A percentile compares a stretch with the other conserved stretches of the same genome.
Evolutionary conservation across 2,329 filamentous ascomycete species (phyloP).

Genomic region (Ambrosiella xylebori): DNA sequence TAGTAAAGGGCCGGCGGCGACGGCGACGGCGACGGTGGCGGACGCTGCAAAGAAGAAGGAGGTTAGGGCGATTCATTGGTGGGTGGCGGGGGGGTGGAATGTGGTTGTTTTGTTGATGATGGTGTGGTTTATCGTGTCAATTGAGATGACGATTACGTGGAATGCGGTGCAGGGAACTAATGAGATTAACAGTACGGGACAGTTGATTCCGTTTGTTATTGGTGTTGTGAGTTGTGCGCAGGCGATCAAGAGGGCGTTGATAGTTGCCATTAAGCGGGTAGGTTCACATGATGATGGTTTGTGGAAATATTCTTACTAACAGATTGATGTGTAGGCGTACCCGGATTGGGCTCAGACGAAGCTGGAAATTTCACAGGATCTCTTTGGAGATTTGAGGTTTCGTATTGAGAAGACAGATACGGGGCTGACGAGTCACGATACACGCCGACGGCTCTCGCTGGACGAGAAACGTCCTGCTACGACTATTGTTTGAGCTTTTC

Average conservation of each 20-base stretch:
- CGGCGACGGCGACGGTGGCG: not conserved
- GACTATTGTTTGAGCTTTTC: not conserved
- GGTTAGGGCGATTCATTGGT: not conserved
- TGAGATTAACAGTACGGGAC: slow-evolving; percentile 7
- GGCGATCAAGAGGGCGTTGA: slow-evolving; percentile 7
- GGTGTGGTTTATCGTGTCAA: slow-evolving; percentile 7
- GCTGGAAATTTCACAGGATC: slow-evolving; percentile 5
- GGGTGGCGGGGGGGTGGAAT: slow-evolving; percentile 1
- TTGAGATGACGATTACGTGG: slow-evolving; percentile 8
- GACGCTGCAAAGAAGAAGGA: not conserved
- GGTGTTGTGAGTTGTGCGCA: slow-evolving; percentile 9
- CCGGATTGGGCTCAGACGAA: slow-evolving; percentile 10
- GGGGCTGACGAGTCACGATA: not conserved
- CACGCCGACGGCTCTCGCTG: not conserved
- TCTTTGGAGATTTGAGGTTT: slow-evolving; percentile 6
- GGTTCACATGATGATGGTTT: not conserved
- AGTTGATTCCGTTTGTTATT: slow-evolving; percentile 11
- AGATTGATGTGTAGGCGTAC: not conserved
- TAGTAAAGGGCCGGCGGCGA: not conserved
- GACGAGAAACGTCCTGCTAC: not conserved
- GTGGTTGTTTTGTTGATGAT: slow-evolving; percentile 1
- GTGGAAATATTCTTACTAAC: slow-evolving; percentile 1
- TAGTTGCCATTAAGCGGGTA: slow-evolving; percentile 8
- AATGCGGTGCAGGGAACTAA: slow-evolving; percentile 6
- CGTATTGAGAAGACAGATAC: slow-evolving; percentile 2